Base-by-base conservation (phyloP, 108 stramenopile species). In the Conticribra guillardii region DNA sequence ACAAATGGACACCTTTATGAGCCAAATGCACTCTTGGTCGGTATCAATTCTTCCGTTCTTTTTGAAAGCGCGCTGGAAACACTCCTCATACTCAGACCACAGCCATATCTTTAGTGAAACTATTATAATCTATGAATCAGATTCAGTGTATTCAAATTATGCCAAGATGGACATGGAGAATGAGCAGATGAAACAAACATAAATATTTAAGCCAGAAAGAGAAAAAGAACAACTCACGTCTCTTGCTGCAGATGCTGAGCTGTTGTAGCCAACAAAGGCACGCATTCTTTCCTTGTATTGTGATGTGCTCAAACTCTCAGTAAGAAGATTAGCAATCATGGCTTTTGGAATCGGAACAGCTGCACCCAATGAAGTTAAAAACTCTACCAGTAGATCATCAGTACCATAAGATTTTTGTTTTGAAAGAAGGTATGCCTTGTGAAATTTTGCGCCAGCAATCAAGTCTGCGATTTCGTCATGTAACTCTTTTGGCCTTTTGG, bases 281-380 rank as follows among this genome's bases (percentile, higher is more conserved):
- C 58, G 28, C 37, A 71, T 9, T 9, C 52, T 37, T 14, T 56
- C 54, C 66, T 82, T 85, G 29, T 74, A 72, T 1, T 53, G 63
- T 27, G 76, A 56, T 4, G 58, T 26, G 32, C 71, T 78, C 37
- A 93, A 47, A 23, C 83, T 72, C 9, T 86, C 84, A 37, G 76
- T 71, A 24, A 93, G 68, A 0, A 69, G 64, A 32, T 77, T 66
- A 17, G 64, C 54, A 33, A 93, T 67, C 15, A 84, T 30, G 2
- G 84, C 64, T 70, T 88, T 85, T 0, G 89, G 84, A 60, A 91
- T 87, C 5, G 92, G 89, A 23, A 91, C 81, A 21, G 89, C 85
- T 27, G 72, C 30, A 19, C 85, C 88, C 31, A 88, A 79, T 30
- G 83, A 67, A 3, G 81, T 30, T 7, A 93, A 55, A 61, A 69